Conservation (phyloP, 805 yeast species). For the Lipomyces chichibuensis region DNA sequence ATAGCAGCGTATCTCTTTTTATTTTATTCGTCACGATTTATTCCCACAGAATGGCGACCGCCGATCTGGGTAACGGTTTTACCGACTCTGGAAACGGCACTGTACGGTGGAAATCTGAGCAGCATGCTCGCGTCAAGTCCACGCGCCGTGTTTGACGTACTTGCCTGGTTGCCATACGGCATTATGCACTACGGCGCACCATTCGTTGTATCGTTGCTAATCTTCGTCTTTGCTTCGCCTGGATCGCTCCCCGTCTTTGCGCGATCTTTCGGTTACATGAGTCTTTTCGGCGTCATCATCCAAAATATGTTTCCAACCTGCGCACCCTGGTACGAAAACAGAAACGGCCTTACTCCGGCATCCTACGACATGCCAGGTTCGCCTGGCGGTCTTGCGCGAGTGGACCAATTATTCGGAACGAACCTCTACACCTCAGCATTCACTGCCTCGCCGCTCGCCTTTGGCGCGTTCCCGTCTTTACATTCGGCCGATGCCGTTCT, state of each 20-base stretch:
- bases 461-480: conserved; percentile 85
- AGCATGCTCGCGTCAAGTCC: conserved; percentile 75
- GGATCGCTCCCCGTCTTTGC: conserved; percentile 79
- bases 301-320: conserved; percentile 91
- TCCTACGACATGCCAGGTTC: conserved; percentile 89
- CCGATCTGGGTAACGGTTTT: conserved; percentile 85
- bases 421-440: conserved; percentile 84
- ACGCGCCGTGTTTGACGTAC: conserved; percentile 66
- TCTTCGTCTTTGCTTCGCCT: conserved; percentile 92
- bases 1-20: conserved; percentile 82
- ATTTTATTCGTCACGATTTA: conserved; percentile 70
- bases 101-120: conserved; percentile 88
- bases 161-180: conserved; percentile 97
- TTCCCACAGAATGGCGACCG: conserved; percentile 77
- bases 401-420: conserved; percentile 75
- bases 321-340: conserved; percentile 88
- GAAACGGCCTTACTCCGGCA: conserved; percentile 87
- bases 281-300: conserved; percentile 76
- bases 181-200: conserved; percentile 88
- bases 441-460: conserved; percentile 83
- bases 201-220: conserved; percentile 74
- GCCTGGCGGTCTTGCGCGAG: conserved; percentile 92
- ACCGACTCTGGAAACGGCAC: conserved; percentile 89
- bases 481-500: conserved; percentile 94
- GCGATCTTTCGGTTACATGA: conserved; percentile 94